Evolutionary conservation across 2,329 filamentous ascomycete genomes (phyloP).

Genomic region (Alternaria gaisen): DNA sequence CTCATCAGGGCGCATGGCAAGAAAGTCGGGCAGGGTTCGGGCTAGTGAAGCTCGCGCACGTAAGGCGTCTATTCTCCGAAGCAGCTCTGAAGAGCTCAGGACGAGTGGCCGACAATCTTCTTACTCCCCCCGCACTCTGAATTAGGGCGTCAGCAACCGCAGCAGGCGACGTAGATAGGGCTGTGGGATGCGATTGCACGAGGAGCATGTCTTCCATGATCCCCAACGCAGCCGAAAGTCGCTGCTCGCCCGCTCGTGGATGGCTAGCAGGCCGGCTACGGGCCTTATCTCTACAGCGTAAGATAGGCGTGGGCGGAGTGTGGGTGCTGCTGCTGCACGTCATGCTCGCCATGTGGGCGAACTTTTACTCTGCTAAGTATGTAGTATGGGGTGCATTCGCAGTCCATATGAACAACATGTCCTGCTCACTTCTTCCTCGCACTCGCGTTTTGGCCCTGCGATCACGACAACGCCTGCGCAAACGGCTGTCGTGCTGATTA

Average conservation of each 20-base stretch:
- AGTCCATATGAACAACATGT: neutral
- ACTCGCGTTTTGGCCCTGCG: neutral
- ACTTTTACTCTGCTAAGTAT: neutral
- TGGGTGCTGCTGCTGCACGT: conserved; percentile 2
- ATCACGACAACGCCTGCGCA: neutral
- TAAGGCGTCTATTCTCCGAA: conserved; percentile 7
- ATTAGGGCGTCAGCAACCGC: conserved; percentile 20
- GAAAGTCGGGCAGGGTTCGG: conserved; percentile 19
- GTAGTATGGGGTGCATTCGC: neutral
- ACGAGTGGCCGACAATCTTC: conserved; percentile 13
- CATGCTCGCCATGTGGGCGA: neutral
- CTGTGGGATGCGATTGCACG: conserved; percentile 16
- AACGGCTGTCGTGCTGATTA: neutral
- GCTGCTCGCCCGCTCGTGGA: conserved; percentile 17
- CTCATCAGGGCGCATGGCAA: conserved; percentile 53
- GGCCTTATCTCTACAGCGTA: conserved; percentile 27
- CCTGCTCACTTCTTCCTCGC: neutral
- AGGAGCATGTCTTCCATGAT: conserved; percentile 24
- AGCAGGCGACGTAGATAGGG: conserved; percentile 4
- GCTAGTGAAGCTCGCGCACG: conserved; percentile 15
- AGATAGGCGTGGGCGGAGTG: conserved; percentile 15
- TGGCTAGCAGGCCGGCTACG: conserved; percentile 21
- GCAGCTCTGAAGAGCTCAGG: neutral
- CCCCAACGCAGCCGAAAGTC: conserved; percentile 17
- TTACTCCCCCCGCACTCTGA: conserved; percentile 28